Conservation (phyloP, 1,284 basidiomycete species). For the Hemileia vastatrix region DNA sequence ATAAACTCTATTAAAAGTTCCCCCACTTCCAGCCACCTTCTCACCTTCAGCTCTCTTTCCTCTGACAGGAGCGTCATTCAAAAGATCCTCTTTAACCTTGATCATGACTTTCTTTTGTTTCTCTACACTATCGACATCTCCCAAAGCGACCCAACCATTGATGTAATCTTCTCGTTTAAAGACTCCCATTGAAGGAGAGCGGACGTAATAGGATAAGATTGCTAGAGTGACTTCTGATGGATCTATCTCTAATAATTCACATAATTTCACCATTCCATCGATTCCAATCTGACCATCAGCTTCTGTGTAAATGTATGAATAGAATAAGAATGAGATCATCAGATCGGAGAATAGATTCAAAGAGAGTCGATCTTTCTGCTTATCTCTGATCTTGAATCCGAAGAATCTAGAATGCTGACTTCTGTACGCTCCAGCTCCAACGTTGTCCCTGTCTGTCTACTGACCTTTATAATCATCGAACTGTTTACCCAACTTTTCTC, state of each 20-base stretch:
- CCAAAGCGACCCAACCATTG: constrained; percentile 37
- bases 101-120: constrained; percentile 32
- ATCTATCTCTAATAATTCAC: constrained; percentile 33
- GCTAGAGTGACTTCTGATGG: constrained; percentile 38
- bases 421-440: too few relatives aligned
- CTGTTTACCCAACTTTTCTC: constrained; percentile 51
- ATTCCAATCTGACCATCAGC: constrained; percentile 34
- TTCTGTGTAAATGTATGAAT: constrained; percentile 6
- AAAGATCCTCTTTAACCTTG: constrained; percentile 30
- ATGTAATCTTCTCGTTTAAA: constrained; percentile 34
- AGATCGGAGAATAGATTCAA: too few relatives aligned
- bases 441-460: background rate
- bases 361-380: too few relatives aligned
- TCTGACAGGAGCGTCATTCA: constrained; percentile 29
- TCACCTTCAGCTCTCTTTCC: constrained; percentile 22
- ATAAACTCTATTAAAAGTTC: background rate
- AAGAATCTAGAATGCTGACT: too few relatives aligned
- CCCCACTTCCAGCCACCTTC: background rate
- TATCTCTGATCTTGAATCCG: too few relatives aligned
- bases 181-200: constrained; percentile 34
- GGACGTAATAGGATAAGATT: constrained; percentile 40
- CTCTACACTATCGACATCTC: constrained; percentile 29
- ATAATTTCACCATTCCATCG: constrained; percentile 37
- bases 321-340: constrained; percentile 3
- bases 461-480: constrained; percentile 73